Evolutionary conservation across 345 rosid genomes (phyloP).

Genomic region (Syzygium jambos): DNA sequence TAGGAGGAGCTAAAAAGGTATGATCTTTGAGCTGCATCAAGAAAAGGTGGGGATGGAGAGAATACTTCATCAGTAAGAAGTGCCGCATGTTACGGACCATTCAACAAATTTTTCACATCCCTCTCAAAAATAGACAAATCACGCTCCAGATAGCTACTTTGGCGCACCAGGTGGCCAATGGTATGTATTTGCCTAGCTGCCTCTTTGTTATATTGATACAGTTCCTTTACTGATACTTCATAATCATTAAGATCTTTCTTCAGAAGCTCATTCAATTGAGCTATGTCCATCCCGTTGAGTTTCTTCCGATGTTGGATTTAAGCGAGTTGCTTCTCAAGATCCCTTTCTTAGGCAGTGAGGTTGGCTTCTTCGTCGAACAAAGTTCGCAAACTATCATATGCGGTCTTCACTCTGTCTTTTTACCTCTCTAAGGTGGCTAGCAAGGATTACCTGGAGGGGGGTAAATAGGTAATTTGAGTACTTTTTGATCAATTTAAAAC

Average conservation of each 20-base stretch:
- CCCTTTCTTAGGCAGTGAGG: not conserved
- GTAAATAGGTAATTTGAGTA: no score
- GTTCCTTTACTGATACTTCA: not conserved
- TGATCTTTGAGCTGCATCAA: no score
- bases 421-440: no score
- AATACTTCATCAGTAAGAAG: not conserved
- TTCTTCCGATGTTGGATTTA: not conserved
- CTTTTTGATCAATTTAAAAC: no score
- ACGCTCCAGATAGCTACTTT: not conserved
- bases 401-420: no score
- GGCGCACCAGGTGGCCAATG: not conserved
- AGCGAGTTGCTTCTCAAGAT: not conserved
- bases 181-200: not conserved
- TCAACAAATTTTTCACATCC: not conserved
- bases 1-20: not conserved
- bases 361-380: not conserved
- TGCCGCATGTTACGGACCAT: not conserved
- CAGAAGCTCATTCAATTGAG: not conserved
- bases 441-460: no score
- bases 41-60: not conserved
- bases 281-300: not conserved
- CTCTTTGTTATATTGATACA: not conserved
- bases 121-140: not conserved
- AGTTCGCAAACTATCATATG: no score
- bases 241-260: not conserved